These are phyloP conservation scores for Kluyveromyces nonfermentans DNA, from an alignment of 805 yeast species.

Conservation along the genomic window DNA sequence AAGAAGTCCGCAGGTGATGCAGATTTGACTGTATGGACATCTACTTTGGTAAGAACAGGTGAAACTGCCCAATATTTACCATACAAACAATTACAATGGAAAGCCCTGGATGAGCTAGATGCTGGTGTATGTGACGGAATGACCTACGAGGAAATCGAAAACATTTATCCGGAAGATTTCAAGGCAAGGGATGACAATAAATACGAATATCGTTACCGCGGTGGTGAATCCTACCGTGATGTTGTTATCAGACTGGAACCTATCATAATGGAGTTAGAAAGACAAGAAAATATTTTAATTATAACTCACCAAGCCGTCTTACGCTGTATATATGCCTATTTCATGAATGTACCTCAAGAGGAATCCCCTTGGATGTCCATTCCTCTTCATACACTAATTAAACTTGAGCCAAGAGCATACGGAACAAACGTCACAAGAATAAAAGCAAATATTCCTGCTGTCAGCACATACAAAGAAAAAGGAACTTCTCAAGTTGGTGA, in stretches of 20 bases:
- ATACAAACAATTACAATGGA: constrained; percentile 83
- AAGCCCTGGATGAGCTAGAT: constrained; percentile 92
- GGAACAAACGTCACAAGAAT: constrained; percentile 81
- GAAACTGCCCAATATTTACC: constrained; percentile 82
- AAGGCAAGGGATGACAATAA: constrained; percentile 92
- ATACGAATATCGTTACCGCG: constrained; percentile 90
- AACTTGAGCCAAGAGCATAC: constrained; percentile 92
- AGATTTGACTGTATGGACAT: constrained; percentile 87
- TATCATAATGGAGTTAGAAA: constrained; percentile 94
- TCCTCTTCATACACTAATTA: constrained; percentile 90
- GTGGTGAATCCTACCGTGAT: constrained; percentile 95
- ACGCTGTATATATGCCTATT: constrained; percentile 93
- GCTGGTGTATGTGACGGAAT: constrained; percentile 97
- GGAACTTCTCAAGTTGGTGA: constrained; percentile 58
- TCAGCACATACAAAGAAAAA: constrained; percentile 89
- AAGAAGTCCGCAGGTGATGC: constrained; percentile 48
- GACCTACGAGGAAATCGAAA: constrained; percentile 89
- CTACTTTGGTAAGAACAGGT: constrained; percentile 83
- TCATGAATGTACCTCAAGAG: constrained; percentile 97
- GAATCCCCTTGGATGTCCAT: constrained; percentile 99
- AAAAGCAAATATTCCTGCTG: constrained; percentile 96
- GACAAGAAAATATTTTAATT: constrained; percentile 91
- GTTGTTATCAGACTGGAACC: constrained; percentile 94
- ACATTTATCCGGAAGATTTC: constrained; percentile 84
- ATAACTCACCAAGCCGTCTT: constrained; percentile 97